A percentile compares a stretch with the other conserved stretches of the same genome.
Conservation (phyloP, 768 basidiomycete genomes). For the Leucosporidium creatinivorum region DNA sequence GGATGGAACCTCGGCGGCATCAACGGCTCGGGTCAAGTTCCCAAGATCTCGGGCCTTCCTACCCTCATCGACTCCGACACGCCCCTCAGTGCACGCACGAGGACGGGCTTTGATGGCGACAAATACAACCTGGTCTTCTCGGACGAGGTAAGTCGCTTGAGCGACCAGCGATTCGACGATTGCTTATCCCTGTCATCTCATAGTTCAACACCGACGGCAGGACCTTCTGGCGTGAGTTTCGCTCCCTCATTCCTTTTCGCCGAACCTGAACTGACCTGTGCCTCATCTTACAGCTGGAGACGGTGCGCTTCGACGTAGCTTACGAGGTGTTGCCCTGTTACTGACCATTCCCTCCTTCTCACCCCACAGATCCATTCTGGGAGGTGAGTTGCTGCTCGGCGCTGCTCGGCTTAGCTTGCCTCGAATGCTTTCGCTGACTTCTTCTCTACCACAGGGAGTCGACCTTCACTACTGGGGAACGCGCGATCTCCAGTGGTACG, state of each 20-base stretch:
- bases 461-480: slow-evolving; percentile 46
- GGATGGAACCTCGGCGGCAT: slow-evolving; percentile 77
- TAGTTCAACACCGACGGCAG: slow-evolving; percentile 61
- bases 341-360: too few relatives aligned
- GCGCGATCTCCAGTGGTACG: slow-evolving; percentile 42
- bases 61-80: slow-evolving; percentile 71
- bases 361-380: slow-evolving; percentile 44
- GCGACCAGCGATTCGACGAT: too few relatives aligned
- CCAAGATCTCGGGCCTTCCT: slow-evolving; percentile 61
- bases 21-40: slow-evolving; percentile 81
- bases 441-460: slow-evolving; percentile 35
- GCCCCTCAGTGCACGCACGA: slow-evolving; percentile 41
- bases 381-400: slow-evolving; percentile 22
- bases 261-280: neutral
- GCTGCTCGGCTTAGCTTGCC: too few relatives aligned
- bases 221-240: slow-evolving; percentile 55
- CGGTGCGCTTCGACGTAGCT: too few relatives aligned
- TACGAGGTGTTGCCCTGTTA: too few relatives aligned
- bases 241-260: neutral
- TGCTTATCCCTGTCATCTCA: neutral
- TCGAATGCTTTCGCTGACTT: too few relatives aligned
- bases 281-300: neutral
- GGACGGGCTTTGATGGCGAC: slow-evolving; percentile 60
- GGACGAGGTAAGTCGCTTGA: slow-evolving; percentile 49
- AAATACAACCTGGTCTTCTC: slow-evolving; percentile 78